Percentiles rank a stretch among this genome's conserved stretches.
phyloP scores from a whole-genome alignment of 2,329 filamentous ascomycete species.

The Cercospora sesami region DNA sequence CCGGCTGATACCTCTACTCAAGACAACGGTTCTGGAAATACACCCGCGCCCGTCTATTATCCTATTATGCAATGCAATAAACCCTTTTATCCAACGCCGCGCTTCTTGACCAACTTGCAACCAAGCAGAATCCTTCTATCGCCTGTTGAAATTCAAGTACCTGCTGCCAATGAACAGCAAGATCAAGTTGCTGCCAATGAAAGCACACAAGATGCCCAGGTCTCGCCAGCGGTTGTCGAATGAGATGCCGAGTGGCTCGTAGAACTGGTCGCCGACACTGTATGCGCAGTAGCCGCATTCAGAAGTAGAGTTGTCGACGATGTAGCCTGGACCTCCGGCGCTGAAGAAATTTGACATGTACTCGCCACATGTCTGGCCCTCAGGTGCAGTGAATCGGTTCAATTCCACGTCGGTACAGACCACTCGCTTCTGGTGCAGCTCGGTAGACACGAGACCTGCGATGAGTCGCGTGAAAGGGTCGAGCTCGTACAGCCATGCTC shows the following conservation, averaged over 20 bases:
- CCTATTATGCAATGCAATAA: background rate
- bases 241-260: slow-evolving; percentile 62
- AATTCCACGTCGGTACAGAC: slow-evolving; percentile 62
- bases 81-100: slow-evolving; percentile 3
- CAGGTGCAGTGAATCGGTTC: slow-evolving; percentile 67
- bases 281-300: slow-evolving; percentile 81
- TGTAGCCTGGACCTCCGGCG: slow-evolving; percentile 68
- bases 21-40: background rate
- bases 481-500: slow-evolving; percentile 77
- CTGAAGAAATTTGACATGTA: slow-evolving; percentile 75
- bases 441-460: slow-evolving; percentile 75
- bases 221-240: slow-evolving; percentile 77
- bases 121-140: slow-evolving; percentile 24
- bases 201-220: slow-evolving; percentile 73
- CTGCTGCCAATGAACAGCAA: slow-evolving; percentile 57
- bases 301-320: slow-evolving; percentile 64
- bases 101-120: background rate
- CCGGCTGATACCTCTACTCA: slow-evolving; percentile 1
- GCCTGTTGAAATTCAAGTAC: slow-evolving; percentile 50
- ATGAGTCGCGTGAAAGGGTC: slow-evolving; percentile 82
- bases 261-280: slow-evolving; percentile 78
- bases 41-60: background rate
- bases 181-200: slow-evolving; percentile 74
- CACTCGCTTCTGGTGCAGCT: slow-evolving; percentile 66
- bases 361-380: slow-evolving; percentile 66